These are phyloP conservation scores for Metschnikowia lunata DNA, from an alignment of 805 yeast species.

Conservation along the genomic window DNA sequence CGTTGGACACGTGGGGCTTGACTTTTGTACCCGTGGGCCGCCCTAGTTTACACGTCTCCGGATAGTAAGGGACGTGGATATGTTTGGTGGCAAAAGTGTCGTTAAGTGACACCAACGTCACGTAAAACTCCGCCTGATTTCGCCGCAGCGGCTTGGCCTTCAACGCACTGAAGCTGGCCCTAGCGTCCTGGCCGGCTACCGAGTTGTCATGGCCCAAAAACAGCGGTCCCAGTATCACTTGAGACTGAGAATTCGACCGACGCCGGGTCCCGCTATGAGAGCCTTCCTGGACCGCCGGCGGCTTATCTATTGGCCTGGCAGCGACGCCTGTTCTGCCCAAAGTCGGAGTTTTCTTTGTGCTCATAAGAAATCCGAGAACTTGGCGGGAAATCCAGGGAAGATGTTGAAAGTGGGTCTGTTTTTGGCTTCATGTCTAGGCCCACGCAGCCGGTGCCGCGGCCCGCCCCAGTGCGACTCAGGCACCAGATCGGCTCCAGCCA, in stretches of 20 bases:
- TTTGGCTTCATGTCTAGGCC: background rate
- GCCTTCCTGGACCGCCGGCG: background rate
- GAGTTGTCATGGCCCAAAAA: slow-evolving; percentile 6
- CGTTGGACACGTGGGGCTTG: slow-evolving; percentile 67
- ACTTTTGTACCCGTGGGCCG: slow-evolving; percentile 73
- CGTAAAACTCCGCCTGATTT: slow-evolving; percentile 43
- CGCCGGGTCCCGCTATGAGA: slow-evolving; percentile 11
- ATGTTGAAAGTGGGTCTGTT: background rate
- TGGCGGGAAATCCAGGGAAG: background rate
- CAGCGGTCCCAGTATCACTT: slow-evolving; percentile 24
- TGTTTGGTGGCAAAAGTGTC: slow-evolving; percentile 79
- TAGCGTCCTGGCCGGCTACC: background rate
- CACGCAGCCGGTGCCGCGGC: too few relatives aligned
- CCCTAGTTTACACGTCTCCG: slow-evolving; percentile 83
- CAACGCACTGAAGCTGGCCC: background rate
- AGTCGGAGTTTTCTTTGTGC: background rate
- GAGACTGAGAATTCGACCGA: slow-evolving; percentile 42
- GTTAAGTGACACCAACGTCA: slow-evolving; percentile 74
- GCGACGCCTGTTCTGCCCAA: background rate
- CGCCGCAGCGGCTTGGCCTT: slow-evolving; percentile 19
- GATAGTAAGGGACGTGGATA: slow-evolving; percentile 72
- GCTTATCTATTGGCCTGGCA: background rate
- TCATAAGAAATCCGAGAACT: background rate
- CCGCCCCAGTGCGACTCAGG: too few relatives aligned
- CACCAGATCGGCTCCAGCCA: too few relatives aligned